These are phyloP conservation scores for Candida insectalens DNA, from an alignment of 805 yeast genomes.

Conservation along the genomic window DNA sequence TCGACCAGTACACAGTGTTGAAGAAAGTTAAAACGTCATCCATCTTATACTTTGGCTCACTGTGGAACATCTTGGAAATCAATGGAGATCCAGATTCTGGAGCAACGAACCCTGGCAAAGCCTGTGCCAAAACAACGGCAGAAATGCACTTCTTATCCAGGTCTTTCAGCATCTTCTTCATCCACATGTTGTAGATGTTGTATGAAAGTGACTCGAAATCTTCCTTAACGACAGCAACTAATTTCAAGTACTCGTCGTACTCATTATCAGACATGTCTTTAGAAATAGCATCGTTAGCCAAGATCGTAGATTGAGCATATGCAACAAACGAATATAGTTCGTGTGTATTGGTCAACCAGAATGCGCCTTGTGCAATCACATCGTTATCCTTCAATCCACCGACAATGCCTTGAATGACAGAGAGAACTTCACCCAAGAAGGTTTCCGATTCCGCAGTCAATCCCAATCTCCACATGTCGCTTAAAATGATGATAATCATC, in stretches of 20 bases:
- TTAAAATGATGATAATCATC: slow-evolving; percentile 79
- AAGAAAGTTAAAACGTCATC: slow-evolving; percentile 86
- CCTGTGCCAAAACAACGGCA: slow-evolving; percentile 92
- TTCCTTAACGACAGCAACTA: slow-evolving; percentile 85
- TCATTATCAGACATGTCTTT: slow-evolving; percentile 85
- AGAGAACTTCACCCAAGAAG: slow-evolving; percentile 80
- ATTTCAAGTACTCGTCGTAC: slow-evolving; percentile 77
- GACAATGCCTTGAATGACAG: slow-evolving; percentile 79
- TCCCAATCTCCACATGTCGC: slow-evolving; percentile 98
- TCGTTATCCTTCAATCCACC: slow-evolving; percentile 76
- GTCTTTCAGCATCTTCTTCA: slow-evolving; percentile 87
- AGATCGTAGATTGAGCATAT: slow-evolving; percentile 86
- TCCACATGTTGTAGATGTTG: slow-evolving; percentile 94
- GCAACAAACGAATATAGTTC: slow-evolving; percentile 91
- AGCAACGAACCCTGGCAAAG: slow-evolving; percentile 91
- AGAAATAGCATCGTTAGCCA: slow-evolving; percentile 70
- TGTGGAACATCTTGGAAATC: slow-evolving; percentile 71
- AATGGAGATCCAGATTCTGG: slow-evolving; percentile 67
- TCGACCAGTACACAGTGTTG: slow-evolving; percentile 85
- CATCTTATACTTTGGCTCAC: slow-evolving; percentile 73
- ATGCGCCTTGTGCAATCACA: slow-evolving; percentile 85
- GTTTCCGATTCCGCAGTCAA: slow-evolving; percentile 86
- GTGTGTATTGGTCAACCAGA: slow-evolving; percentile 95
- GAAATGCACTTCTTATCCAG: slow-evolving; percentile 86
- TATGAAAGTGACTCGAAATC: slow-evolving; percentile 89